phyloP scores from a whole-genome alignment of 1,284 basidiomycete species.

The Vanrija humicola region DNA sequence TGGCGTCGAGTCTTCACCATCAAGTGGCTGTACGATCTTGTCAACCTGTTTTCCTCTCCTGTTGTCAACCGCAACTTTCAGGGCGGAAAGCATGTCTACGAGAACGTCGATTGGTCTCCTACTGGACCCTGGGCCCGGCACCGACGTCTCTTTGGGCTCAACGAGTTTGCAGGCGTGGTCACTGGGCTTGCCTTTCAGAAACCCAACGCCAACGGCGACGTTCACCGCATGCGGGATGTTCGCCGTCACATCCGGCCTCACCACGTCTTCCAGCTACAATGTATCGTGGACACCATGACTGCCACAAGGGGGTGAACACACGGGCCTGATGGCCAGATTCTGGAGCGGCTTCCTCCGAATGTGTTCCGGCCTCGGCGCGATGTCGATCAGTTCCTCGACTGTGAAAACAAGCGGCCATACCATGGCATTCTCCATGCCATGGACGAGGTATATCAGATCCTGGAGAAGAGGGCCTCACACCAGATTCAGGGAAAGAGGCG shows the following conservation, averaged over 20 bases:
- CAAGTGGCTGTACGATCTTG: constrained; percentile 3
- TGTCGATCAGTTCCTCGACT: background rate
- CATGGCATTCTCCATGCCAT: too few species aligned
- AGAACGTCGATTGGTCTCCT: background rate
- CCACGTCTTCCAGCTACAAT: constrained; percentile 1
- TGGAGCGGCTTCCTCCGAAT: background rate
- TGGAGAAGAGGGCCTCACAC: too few species aligned
- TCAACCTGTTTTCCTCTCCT: background rate
- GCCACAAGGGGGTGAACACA: background rate
- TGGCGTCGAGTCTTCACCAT: constrained; percentile 1
- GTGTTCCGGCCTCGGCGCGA: background rate
- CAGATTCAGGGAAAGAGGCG: too few species aligned
- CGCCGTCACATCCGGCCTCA: background rate
- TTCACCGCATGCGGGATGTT: too few species aligned
- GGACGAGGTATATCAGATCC: too few species aligned
- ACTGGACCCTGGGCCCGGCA: background rate
- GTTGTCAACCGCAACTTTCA: background rate
- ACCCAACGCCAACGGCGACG: background rate
- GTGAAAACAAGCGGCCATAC: too few species aligned
- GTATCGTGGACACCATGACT: background rate
- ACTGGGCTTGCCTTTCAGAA: background rate
- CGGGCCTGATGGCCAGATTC: background rate
- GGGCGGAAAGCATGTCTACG: background rate
- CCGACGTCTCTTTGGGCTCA: constrained; percentile 1
- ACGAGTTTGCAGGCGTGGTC: constrained; percentile 2